Percentiles rank a stretch among this genome's conserved stretches.
These are phyloP conservation scores for Phytophthora melonis DNA, from an alignment of 352 stramenopile species.

Conservation along the genomic window DNA sequence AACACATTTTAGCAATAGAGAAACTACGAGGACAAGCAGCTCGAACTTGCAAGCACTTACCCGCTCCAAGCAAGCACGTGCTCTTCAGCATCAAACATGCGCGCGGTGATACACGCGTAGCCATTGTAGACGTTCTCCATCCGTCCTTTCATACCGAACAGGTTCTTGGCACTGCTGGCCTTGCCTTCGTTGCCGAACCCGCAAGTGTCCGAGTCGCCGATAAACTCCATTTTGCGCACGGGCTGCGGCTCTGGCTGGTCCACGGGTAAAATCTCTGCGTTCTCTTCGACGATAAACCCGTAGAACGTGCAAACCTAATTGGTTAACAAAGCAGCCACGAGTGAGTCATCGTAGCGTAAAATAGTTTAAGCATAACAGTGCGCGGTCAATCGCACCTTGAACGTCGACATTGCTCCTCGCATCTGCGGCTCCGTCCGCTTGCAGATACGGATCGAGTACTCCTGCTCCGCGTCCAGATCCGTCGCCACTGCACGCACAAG, in stretches of 20 bases:
- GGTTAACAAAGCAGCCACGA: neutral
- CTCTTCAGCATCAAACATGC: slow-evolving; percentile 88
- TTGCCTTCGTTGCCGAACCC: slow-evolving; percentile 89
- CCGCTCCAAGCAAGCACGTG: slow-evolving; percentile 88
- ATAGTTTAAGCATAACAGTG: neutral
- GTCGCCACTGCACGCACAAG: slow-evolving; percentile 55
- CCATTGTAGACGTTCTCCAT: slow-evolving; percentile 92
- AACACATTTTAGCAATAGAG: neutral
- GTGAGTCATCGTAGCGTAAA: neutral
- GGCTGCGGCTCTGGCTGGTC: slow-evolving; percentile 45
- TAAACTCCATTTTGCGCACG: slow-evolving; percentile 82
- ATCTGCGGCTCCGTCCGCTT: slow-evolving; percentile 90
- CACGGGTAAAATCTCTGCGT: slow-evolving; percentile 65
- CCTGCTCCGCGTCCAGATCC: slow-evolving; percentile 54
- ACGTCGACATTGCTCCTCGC: slow-evolving; percentile 85
- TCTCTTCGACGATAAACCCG: slow-evolving; percentile 84
- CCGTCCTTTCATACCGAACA: slow-evolving; percentile 88
- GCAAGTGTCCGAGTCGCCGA: slow-evolving; percentile 87
- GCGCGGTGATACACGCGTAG: slow-evolving; percentile 84
- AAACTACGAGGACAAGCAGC: neutral
- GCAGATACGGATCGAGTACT: slow-evolving; percentile 76
- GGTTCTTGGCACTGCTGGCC: slow-evolving; percentile 70
- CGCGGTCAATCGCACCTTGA: slow-evolving; percentile 59
- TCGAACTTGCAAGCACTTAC: slow-evolving; percentile 38
- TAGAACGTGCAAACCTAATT: slow-evolving; percentile 90